Conservation (phyloP, 2,329 filamentous ascomycete genomes). For the Tolypocladium album region DNA sequence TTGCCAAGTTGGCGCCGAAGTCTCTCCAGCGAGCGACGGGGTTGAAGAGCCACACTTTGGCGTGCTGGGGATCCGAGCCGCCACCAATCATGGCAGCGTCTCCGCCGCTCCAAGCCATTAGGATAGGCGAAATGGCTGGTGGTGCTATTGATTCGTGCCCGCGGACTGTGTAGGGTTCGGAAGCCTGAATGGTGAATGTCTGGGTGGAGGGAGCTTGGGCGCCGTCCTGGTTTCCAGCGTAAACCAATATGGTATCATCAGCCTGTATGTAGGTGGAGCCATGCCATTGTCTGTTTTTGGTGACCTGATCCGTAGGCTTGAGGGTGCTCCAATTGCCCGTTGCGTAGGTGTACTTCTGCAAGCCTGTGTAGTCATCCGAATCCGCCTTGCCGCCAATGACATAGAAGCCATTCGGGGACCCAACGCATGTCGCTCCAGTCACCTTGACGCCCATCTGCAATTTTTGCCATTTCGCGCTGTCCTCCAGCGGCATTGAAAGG, state of each 20-base stretch:
- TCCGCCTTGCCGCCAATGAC: conserved; percentile 63
- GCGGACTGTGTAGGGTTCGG: conserved; percentile 51
- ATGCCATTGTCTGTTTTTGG: conserved; percentile 64
- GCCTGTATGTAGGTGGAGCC: conserved; percentile 63
- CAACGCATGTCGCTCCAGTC: conserved; percentile 67
- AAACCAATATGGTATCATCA: conserved; percentile 65
- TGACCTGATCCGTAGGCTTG: conserved; percentile 32
- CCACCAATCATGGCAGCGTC: conserved; percentile 70
- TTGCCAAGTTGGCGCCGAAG: conserved; percentile 52
- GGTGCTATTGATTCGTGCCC: conserved; percentile 50
- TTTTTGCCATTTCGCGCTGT: conserved; percentile 61
- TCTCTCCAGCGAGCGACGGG: conserved; percentile 52
- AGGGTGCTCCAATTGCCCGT: conserved; percentile 43
- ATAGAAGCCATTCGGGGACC: conserved; percentile 59
- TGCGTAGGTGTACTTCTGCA: conserved; percentile 57
- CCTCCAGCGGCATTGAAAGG: conserved; percentile 57
- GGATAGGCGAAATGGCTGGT: conserved; percentile 55
- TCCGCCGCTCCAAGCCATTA: conserved; percentile 63
- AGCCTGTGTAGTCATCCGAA: conserved; percentile 52
- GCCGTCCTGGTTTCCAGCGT: conserved; percentile 61
- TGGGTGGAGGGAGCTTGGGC: conserved; percentile 49
- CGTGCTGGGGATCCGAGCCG: conserved; percentile 35
- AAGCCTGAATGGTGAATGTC: conserved; percentile 63
- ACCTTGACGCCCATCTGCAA: conserved; percentile 59
- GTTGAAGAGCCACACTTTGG: conserved; percentile 62